Evolutionary conservation across 1,284 basidiomycete genomes (phyloP), one percentile per base, ranked within the genome.

Genomic region (Rhodotorula sp.): DNA sequence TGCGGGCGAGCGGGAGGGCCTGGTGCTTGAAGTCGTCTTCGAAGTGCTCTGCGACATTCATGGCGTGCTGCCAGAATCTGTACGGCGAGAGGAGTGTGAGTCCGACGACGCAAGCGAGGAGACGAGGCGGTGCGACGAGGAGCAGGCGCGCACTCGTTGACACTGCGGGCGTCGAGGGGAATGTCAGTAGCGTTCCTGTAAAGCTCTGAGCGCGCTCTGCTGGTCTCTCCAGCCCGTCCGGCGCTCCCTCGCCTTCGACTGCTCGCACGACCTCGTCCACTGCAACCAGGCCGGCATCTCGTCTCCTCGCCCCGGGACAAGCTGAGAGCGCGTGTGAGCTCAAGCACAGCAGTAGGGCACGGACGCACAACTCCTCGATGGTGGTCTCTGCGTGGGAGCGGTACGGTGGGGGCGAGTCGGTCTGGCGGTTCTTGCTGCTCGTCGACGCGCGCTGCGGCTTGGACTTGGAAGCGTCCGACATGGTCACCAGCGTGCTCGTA

Each of bases 11-110:
- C 10, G 92, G 91, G n/a, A 93, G 84, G 10, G 90, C 88, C 0
- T 91, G 91, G 79, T 92, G 91, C 70, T 91, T 85, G 77, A 91
- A 92, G 81, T 93, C 91, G 49, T 90, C 90, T 0, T 88, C 90
- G 79, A 91, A 90, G 77, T 89, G 86, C 80, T 93, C 91, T 0
- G 91, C 91, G 7, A 87, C 84, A 80, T 90, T 87, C 64, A 93
- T 85, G 77, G 92, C 91, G 49, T 90, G 84, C 79, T 91, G 90
- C 91, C 91, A 93, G 81, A 93, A 93, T 7, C 75, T 76, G 68
- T 45, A 23, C 23, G 10, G 23, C 34, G 27, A 12, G 8, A 14
- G 25, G 27, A 19, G 25, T 3, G 23, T 25, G 10, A 42, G 4
- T 50, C 10, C 27, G 45, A 27, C 23, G 16, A 7, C 27, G 16